Base-by-base conservation (phyloP, 495 filamentous ascomycete species). In the Lindgomyces ingoldianus region DNA sequence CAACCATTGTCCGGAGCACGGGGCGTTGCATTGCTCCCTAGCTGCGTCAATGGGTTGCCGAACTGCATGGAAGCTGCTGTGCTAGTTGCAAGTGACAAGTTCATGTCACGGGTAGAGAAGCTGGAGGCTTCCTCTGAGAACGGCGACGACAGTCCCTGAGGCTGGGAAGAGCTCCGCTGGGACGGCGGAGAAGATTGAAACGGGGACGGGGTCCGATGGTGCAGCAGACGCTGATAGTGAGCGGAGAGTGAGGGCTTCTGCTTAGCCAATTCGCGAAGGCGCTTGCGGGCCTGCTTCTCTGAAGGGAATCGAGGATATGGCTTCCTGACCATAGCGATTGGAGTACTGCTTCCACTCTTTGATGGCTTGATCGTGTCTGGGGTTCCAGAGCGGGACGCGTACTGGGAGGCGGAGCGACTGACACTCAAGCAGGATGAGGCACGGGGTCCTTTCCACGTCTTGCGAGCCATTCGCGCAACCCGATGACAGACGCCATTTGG, bases 401-500 rank as follows among this genome's bases (percentile, higher is more conserved):
- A 53, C 19, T 50, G 48, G 14, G 67, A 45, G 19, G 29, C 49
- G 25, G 49, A 39, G 9, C 61, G 58, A 16, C 26, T 53, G 27
- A 51, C 36, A 22, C 19, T 25, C 19, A 54, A 18, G n/a, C 36
- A 57, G 30, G 57, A 51, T n/a, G 50, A 14, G 19, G 44, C 57
- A 49, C 53, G 70, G 48, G 80, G 83, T 8, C 84, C 86, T 67
- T 84, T 89, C 95, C 95, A 98, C 58, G 83, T 93, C 70, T 85
- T 83, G 75, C 87, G 90, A 4, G 93, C 90, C 70, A 91, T 87
- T 70, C 91, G 84, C 1, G 92, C 90, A 50, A 98, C 92, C 61
- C 91, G 90, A 69, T 88, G 82, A 69, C 91, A 93, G 30, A 98
- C 90, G 8, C 94, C 95, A 39, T 94, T 81, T 12, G 94, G 94